These are phyloP conservation scores for Lactarius indigo DNA, from an alignment of 768 basidiomycete genomes.

Conservation along the genomic window DNA sequence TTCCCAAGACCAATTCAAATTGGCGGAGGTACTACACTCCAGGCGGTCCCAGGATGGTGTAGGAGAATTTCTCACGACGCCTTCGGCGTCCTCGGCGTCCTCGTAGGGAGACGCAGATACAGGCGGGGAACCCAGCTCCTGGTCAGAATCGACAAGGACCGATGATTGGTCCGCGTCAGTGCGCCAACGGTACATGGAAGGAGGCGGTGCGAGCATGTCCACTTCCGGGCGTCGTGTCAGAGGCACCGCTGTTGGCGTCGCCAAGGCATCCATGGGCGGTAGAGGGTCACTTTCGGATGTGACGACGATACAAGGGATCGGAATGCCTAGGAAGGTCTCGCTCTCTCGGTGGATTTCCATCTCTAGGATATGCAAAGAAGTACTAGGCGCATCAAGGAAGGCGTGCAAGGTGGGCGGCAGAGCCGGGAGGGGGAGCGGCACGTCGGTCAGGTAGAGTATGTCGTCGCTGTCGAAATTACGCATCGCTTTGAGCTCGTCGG, in stretches of 20 bases:
- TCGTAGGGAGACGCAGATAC: not conserved
- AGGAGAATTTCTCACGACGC: not conserved
- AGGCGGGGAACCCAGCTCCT: conserved; percentile 1
- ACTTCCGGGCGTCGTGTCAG: not conserved
- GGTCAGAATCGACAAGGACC: not conserved
- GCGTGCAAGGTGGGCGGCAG: conserved; percentile 19
- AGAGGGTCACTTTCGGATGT: conserved; percentile 13
- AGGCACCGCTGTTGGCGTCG: not conserved
- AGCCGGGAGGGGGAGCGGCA: not conserved
- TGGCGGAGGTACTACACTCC: not conserved
- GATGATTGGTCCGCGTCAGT: not conserved
- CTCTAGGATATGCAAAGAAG: conserved; percentile 13
- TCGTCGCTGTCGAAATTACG: conserved; percentile 19
- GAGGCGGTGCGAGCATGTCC: conserved; percentile 15
- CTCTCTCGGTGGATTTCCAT: conserved; percentile 21
- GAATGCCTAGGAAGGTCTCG: conserved; percentile 16
- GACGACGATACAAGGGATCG: conserved; percentile 23
- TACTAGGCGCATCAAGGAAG: conserved; percentile 12
- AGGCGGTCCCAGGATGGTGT: not conserved
- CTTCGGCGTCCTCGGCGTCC: not conserved
- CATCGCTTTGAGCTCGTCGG: conserved; percentile 22
- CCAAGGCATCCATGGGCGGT: not conserved
- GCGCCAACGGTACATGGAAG: conserved; percentile 6
- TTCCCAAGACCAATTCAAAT: conserved; percentile 13
- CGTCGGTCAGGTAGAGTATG: conserved; percentile 19